Conservation (phyloP, 768 basidiomycete species). For the Lactarius quietus region DNA sequence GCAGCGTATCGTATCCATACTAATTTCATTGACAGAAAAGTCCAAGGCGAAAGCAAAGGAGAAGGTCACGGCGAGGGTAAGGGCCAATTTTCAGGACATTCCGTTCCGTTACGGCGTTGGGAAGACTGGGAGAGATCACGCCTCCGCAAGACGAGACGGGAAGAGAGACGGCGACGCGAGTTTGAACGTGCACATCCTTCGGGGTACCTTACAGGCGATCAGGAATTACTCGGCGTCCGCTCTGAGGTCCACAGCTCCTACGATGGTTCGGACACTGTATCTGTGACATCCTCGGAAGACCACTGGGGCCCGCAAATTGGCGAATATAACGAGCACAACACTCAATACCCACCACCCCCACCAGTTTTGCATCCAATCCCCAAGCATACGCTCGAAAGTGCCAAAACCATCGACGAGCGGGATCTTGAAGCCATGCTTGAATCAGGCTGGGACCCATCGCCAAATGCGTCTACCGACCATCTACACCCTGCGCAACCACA, state of each 20-base stretch:
- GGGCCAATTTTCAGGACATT: constrained; percentile 47
- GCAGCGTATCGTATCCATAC: constrained; percentile 7
- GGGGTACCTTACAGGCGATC: constrained; percentile 60
- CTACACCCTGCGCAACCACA: constrained; percentile 29
- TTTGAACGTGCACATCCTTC: constrained; percentile 74
- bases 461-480: constrained; percentile 37
- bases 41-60: constrained; percentile 84
- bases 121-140: constrained; percentile 99
- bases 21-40: constrained; percentile 58
- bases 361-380: constrained; percentile 53
- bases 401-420: constrained; percentile 54
- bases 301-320: constrained; percentile 96
- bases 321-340: constrained; percentile 84
- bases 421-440: constrained; percentile 94
- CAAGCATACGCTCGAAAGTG: constrained; percentile 37
- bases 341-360: constrained; percentile 81
- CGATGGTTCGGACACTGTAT: constrained; percentile 77
- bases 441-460: constrained; percentile 74
- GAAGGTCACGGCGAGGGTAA: constrained; percentile 73
- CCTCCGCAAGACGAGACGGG: constrained; percentile 84
- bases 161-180: constrained; percentile 76
- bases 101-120: constrained; percentile 94
- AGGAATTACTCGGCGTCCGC: constrained; percentile 57
- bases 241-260: constrained; percentile 53
- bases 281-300: constrained; percentile 85